phyloP scores from a whole-genome alignment of 1,284 basidiomycete species.

The Flammula alnicola region DNA sequence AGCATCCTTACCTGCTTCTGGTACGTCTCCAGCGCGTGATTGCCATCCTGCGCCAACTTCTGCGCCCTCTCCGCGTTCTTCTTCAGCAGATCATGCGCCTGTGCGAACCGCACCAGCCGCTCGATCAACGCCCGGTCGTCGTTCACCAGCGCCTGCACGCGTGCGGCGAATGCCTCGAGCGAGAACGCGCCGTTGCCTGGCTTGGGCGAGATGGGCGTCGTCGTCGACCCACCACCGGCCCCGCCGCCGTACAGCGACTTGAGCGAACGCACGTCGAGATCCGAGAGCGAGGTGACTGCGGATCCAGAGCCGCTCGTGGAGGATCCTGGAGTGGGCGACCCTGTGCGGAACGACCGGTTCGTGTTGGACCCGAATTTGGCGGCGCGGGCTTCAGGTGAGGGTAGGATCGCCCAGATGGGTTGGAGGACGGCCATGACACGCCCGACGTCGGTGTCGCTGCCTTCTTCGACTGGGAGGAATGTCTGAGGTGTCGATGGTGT shows the following conservation, averaged over 20 bases:
- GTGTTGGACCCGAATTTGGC: conserved; percentile 57
- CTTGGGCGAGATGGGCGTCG: conserved; percentile 37
- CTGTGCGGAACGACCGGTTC: conserved; percentile 54
- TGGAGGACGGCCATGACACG: conserved; percentile 67
- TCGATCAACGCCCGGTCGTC: conserved; percentile 86
- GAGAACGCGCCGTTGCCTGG: conserved; percentile 47
- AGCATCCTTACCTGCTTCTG: conserved; percentile 83
- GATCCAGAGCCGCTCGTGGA: conserved; percentile 33
- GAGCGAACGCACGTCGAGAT: conserved; percentile 79
- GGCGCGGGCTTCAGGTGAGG: conserved; percentile 77
- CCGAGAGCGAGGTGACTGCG: conserved; percentile 63
- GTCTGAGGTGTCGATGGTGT: conserved; percentile 2
- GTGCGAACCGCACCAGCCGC: conserved; percentile 79
- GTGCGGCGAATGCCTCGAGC: conserved; percentile 73
- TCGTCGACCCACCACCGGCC: conserved; percentile 6
- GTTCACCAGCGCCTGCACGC: conserved; percentile 77
- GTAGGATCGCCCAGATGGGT: conserved; percentile 80
- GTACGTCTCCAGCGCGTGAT: conserved; percentile 80
- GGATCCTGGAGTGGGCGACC: conserved; percentile 37
- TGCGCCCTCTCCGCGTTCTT: conserved; percentile 89
- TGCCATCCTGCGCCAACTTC: conserved; percentile 84
- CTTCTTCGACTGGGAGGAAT: conserved; percentile 22
- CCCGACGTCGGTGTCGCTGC: conserved; percentile 47
- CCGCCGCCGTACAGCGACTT: conserved; percentile 68
- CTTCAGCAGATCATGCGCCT: conserved; percentile 87